Evolutionary conservation across 2,329 filamentous ascomycete genomes (phyloP).

Genomic region (Venturia oleaginea): DNA sequence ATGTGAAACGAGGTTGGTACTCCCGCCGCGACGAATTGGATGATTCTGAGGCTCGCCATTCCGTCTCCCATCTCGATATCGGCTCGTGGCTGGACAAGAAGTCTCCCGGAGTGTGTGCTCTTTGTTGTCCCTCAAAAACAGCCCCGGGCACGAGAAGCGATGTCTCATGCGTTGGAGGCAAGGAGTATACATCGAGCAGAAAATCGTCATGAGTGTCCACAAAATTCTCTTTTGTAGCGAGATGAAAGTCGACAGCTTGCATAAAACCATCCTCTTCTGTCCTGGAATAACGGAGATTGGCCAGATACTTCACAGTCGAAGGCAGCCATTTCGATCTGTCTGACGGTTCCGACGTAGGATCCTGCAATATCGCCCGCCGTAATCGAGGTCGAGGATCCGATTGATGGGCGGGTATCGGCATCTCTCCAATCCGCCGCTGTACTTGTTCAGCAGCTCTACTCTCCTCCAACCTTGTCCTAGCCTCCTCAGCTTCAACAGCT

Average conservation of each 20-base stretch:
- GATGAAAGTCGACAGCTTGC: constrained; percentile 43
- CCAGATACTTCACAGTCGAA: constrained; percentile 53
- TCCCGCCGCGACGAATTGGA: constrained; percentile 8
- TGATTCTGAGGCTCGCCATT: constrained; percentile 4
- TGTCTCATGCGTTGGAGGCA: constrained; percentile 43
- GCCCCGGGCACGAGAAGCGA: constrained; percentile 56
- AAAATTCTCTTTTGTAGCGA: constrained; percentile 45
- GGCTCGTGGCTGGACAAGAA: neutral
- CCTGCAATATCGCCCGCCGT: constrained; percentile 4
- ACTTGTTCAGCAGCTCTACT: constrained; percentile 15
- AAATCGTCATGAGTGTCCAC: constrained; percentile 47
- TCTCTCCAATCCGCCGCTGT: neutral
- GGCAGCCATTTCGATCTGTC: constrained; percentile 35
- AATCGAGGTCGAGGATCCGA: constrained; percentile 10
- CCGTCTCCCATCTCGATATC: neutral
- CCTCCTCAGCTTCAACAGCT: constrained; percentile 21
- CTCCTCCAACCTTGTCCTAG: neutral
- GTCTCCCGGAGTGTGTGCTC: constrained; percentile 33
- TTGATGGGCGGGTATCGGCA: neutral
- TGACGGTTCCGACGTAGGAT: constrained; percentile 19
- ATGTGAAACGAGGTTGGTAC: neutral
- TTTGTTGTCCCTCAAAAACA: constrained; percentile 53
- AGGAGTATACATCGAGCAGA: constrained; percentile 43
- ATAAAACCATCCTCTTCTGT: constrained; percentile 46
- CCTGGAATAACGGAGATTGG: constrained; percentile 45